Conservation (phyloP, 495 filamentous ascomycete genomes). For the Parathielavia hyrcaniae region DNA sequence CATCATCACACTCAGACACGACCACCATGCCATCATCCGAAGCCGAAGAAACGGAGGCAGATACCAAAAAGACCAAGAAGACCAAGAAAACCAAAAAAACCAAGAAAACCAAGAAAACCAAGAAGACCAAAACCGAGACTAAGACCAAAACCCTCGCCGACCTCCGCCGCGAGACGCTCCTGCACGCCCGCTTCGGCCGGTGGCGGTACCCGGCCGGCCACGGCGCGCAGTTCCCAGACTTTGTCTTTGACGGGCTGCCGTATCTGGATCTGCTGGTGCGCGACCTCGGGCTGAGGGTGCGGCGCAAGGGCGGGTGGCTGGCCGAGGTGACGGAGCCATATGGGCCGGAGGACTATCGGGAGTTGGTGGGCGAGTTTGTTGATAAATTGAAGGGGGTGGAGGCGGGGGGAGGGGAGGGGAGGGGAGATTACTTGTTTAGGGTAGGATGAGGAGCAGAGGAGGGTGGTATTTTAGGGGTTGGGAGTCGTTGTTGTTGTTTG, state of each 20-base stretch:
- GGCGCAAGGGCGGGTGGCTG: conserved; percentile 42
- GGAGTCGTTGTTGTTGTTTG: too few species aligned
- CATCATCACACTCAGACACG: background rate
- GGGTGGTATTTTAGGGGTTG: too few species aligned
- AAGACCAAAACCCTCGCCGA: conserved; percentile 26
- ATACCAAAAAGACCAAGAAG: background rate
- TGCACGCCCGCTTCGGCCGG: conserved; percentile 61
- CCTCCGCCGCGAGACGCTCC: conserved; percentile 49
- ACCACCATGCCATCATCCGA: background rate
- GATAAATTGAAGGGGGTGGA: too few species aligned
- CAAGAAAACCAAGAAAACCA: background rate
- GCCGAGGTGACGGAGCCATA: conserved; percentile 52
- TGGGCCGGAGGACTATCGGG: conserved; percentile 54
- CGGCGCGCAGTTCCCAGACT: conserved; percentile 58
- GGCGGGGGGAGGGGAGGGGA: background rate
- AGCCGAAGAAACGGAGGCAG: background rate
- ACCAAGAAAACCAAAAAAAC: background rate
- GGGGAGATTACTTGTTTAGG: background rate
- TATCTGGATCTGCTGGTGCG: conserved; percentile 66
- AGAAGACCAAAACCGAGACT: background rate
- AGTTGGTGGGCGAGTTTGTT: conserved; percentile 53
- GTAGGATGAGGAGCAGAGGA: background rate
- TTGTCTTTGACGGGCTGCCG: conserved; percentile 71
- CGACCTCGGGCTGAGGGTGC: conserved; percentile 54
- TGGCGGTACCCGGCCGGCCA: conserved; percentile 63